Conservation (phyloP, 2,329 filamentous ascomycete genomes). For the Diaporthe eres region DNA sequence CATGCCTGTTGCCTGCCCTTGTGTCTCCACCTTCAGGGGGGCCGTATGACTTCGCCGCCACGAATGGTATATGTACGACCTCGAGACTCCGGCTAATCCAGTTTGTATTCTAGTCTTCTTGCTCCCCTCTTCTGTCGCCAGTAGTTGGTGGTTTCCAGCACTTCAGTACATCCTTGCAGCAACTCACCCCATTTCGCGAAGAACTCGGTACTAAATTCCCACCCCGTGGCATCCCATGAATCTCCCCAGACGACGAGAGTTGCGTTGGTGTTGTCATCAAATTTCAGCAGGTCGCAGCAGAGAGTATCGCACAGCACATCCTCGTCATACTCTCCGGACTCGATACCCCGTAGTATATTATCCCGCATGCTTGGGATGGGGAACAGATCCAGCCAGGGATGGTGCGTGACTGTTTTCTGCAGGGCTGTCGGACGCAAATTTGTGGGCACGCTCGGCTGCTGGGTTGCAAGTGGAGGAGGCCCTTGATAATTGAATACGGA, state of each 20-base stretch:
- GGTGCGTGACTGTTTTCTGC: not conserved
- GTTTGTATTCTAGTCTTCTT: not conserved
- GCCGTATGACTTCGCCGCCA: not conserved
- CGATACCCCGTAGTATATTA: not conserved
- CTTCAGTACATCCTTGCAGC: not conserved
- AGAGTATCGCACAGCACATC: not conserved
- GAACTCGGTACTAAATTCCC: slow-evolving; percentile 1
- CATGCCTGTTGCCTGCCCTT: not conserved
- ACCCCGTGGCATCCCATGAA: slow-evolving; percentile 3
- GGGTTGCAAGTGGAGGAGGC: not conserved
- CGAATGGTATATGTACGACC: not conserved
- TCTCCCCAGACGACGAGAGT: not conserved
- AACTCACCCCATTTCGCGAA: not conserved
- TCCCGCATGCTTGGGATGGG: not conserved
- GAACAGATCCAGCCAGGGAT: slow-evolving; percentile 3
- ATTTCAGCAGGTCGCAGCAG: not conserved
- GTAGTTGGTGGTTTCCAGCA: not conserved
- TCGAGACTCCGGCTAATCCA: not conserved
- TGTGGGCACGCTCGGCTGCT: not conserved
- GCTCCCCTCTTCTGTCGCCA: not conserved
- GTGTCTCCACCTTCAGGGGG: not conserved
- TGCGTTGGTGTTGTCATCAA: not conserved
- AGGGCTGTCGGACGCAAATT: not conserved
- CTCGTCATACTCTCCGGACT: not conserved
- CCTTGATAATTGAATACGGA: not conserved